Percentiles rank a stretch among this genome's conserved stretches.
phyloP scores from a whole-genome alignment of 2,329 filamentous ascomycete species.

The Cordyceps javanica region DNA sequence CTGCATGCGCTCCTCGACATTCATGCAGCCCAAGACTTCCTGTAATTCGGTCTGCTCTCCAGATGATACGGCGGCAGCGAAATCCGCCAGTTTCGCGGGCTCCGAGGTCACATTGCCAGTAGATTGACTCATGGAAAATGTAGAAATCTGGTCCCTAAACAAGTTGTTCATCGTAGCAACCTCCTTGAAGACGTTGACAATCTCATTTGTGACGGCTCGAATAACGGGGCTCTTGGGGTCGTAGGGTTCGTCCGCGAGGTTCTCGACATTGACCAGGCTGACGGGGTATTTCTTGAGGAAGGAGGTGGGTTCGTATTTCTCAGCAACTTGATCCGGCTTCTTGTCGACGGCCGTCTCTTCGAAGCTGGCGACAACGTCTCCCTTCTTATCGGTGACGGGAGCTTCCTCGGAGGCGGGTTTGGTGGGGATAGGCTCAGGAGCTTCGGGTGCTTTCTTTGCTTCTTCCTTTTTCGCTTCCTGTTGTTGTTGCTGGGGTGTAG shows the following conservation, averaged over 20 bases:
- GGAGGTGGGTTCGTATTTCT: constrained; percentile 76
- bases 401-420: constrained; percentile 48
- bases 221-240: constrained; percentile 88
- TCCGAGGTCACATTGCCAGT: constrained; percentile 93
- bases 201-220: constrained; percentile 90
- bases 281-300: constrained; percentile 90
- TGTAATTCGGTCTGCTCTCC: constrained; percentile 90
- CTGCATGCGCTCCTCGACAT: constrained; percentile 86
- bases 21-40: constrained; percentile 79
- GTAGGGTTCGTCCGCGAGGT: constrained; percentile 79
- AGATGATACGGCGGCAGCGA: constrained; percentile 92
- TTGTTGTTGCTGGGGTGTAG: constrained; percentile 26
- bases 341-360: constrained; percentile 70
- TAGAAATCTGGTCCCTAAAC: constrained; percentile 95
- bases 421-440: constrained; percentile 53
- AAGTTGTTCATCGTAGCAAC: constrained; percentile 89
- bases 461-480: constrained; percentile 40
- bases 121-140: constrained; percentile 92
- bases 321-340: constrained; percentile 42
- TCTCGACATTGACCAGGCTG: constrained; percentile 92
- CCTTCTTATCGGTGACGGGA: constrained; percentile 60
- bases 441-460: constrained; percentile 39
- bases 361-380: constrained; percentile 94
- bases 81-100: constrained; percentile 91
- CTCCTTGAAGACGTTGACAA: constrained; percentile 98